Conservation (phyloP, 2,329 filamentous ascomycete genomes). For the Ambrosiella xylebori region DNA sequence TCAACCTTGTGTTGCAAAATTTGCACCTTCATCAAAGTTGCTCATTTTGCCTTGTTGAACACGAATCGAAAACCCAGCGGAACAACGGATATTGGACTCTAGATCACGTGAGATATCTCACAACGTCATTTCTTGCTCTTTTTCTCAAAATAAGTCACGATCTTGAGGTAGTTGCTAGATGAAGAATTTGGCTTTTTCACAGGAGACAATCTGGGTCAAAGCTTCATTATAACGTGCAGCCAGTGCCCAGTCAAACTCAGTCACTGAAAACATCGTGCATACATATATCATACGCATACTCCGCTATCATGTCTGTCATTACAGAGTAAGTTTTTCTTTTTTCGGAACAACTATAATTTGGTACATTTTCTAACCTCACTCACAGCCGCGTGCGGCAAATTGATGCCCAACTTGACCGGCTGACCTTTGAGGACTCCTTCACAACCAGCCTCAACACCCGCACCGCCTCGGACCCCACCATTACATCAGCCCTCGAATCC, state of each 20-base stretch:
- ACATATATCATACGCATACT: not conserved
- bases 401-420: slow-evolving; percentile 48
- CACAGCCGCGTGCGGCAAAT: slow-evolving; percentile 42
- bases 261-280: not conserved
- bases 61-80: too few species aligned
- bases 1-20: too few species aligned
- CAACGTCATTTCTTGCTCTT: too few species aligned
- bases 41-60: too few species aligned
- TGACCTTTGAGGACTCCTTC: slow-evolving; percentile 25
- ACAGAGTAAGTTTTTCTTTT: slow-evolving; percentile 25
- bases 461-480: slow-evolving; percentile 20
- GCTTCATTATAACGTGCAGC: not conserved
- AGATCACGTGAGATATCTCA: too few species aligned
- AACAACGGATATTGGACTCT: too few species aligned
- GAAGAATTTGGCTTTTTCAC: not conserved
- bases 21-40: too few species aligned
- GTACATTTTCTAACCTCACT: slow-evolving; percentile 13
- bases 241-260: not conserved
- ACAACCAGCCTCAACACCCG: slow-evolving; percentile 15
- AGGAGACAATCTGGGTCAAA: not conserved
- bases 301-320: slow-evolving; percentile 27
- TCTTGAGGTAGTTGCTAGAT: not conserved
- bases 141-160: not conserved
- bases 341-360: not conserved
- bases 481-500: slow-evolving; percentile 28